A percentile compares a stretch with the other conserved stretches of the same genome.
phyloP scores from a whole-genome alignment of 768 basidiomycete genomes.

The Cytidiella melzeri region DNA sequence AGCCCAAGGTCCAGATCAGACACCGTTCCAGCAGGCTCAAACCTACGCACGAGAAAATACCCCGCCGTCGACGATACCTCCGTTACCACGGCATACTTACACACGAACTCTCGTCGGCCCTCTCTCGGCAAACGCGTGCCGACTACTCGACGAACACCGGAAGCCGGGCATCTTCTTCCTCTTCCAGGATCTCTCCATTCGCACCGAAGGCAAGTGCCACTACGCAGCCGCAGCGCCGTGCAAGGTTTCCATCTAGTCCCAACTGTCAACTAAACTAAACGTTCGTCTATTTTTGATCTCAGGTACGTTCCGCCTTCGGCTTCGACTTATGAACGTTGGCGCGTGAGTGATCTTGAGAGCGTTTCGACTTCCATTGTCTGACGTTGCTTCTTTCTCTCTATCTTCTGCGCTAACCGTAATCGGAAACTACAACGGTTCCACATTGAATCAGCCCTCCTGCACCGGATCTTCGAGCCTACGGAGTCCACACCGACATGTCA shows the following conservation, averaged over 20 bases:
- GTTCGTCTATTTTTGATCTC: slow-evolving; percentile 1
- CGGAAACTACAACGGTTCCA: not conserved
- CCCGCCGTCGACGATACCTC: slow-evolving; percentile 30
- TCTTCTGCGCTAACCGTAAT: slow-evolving; percentile 4
- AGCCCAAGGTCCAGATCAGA: slow-evolving; percentile 18
- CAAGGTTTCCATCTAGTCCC: slow-evolving; percentile 6
- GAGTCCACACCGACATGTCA: slow-evolving; percentile 62
- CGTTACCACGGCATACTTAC: slow-evolving; percentile 63
- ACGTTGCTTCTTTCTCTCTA: slow-evolving; percentile 3
- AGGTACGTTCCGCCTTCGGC: slow-evolving; percentile 82
- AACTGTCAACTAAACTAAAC: not conserved
- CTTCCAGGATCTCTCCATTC: slow-evolving; percentile 89
- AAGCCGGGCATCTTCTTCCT: slow-evolving; percentile 90
- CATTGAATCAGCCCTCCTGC: slow-evolving; percentile 51
- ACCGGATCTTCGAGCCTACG: slow-evolving; percentile 59
- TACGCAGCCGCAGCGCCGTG: slow-evolving; percentile 6
- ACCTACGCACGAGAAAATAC: slow-evolving; percentile 15
- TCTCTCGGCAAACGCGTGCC: slow-evolving; percentile 79
- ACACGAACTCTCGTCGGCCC: slow-evolving; percentile 89
- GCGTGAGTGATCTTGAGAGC: slow-evolving; percentile 79
- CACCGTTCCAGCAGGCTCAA: slow-evolving; percentile 17
- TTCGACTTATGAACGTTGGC: slow-evolving; percentile 87
- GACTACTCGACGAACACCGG: slow-evolving; percentile 78
- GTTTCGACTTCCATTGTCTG: slow-evolving; percentile 2
- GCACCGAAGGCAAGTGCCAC: slow-evolving; percentile 70